Evolutionary conservation across 768 basidiomycete genomes (phyloP), one percentile per base, ranked within the genome.

Genomic region (Chalciporus piperatus): DNA sequence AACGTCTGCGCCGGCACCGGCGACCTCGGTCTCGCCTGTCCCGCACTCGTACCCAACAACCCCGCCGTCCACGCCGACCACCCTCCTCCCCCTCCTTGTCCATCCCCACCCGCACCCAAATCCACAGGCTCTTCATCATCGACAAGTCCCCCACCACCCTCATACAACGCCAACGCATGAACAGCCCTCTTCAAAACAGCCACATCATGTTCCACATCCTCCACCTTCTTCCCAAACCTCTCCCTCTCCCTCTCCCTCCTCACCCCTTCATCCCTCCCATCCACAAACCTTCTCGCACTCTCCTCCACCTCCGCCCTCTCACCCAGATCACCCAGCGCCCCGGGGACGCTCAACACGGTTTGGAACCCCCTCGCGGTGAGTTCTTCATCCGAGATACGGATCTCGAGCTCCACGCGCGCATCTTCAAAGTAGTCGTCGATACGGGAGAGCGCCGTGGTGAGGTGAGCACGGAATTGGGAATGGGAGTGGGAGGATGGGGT

Each of bases 361-460:
- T 84, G 81, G 52, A 83, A 92, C 3, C 89, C 89, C 8, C 75
- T 76, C 7, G 74, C 72, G 0, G 85, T 72, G 13, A 92, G 75
- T 11, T 75, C 77, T 55, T 89, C 89, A 61, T 93, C 90, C 2
- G 85, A 78, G 10, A 84, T 70, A 20, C 82, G 79, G 37, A 92
- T 92, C 69, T 92, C 90, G 19, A 93, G 70, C 62, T 92, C 90
- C 10, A 93, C 90, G 1, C 87, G 81, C 1, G 82, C 82, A 56
- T 92, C 90, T 63, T 92, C 90, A 5, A 80, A 80, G 61, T 79
- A 88, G 62, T 93, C 87, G 47, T 82, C 75, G 39, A 93, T 73
- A 8, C 89, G 75, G 22, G 80, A 74, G 16, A 87, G 68, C 6
- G 82, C 84, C 0, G 72, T 73, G 17, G 69, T 70, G 4, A 92